Evolutionary conservation across 495 filamentous ascomycete species (phyloP).

Genomic region (Trypethelium eluteriae): DNA sequence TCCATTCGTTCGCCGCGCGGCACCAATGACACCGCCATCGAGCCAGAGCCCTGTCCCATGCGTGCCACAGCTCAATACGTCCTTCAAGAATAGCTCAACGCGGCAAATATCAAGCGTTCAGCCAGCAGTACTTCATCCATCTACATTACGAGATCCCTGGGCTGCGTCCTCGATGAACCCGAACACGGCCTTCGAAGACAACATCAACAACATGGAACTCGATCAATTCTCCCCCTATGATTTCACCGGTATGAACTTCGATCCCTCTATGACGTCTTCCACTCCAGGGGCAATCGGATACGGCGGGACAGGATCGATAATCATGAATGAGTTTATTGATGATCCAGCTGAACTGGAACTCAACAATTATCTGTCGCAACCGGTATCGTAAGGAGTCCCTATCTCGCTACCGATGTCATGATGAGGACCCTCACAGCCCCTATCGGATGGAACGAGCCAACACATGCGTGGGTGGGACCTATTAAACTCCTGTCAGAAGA

Average conservation of each 20-base stretch:
- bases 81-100: not conserved
- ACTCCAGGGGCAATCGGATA: not conserved
- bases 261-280: not conserved
- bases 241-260: conserved; percentile 1
- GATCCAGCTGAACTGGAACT: not conserved
- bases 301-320: not conserved
- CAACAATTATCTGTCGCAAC: not conserved
- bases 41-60: not conserved
- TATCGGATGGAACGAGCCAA: too few species aligned
- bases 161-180: not conserved
- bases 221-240: not conserved
- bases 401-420: not conserved
- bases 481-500: too few species aligned
- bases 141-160: not conserved
- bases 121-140: not conserved
- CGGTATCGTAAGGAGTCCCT: not conserved
- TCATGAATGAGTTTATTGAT: not conserved
- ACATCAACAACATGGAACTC: not conserved
- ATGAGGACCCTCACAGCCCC: not conserved
- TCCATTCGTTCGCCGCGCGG: not conserved
- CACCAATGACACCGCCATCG: conserved; percentile 10
- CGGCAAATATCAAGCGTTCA: not conserved
- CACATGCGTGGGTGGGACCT: too few species aligned
- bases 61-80: not conserved
- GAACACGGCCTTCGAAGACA: not conserved